Percentiles rank a stretch among this genome's conserved stretches.
Evolutionary conservation across 306 rosid genomes (phyloP).

Genomic region (Leucaena leucocephala): DNA sequence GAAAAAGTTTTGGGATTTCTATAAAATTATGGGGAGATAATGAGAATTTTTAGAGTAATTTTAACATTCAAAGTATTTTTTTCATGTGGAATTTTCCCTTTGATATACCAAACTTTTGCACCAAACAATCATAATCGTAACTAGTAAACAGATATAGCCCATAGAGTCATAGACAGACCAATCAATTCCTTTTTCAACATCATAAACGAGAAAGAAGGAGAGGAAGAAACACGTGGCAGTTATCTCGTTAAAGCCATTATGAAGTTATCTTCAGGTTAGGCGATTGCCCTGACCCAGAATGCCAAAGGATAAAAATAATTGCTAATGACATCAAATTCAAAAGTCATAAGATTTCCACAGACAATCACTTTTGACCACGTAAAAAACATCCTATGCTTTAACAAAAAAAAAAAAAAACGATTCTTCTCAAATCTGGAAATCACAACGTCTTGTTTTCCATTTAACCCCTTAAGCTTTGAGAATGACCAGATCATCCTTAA

Average conservation of each 20-base stretch:
- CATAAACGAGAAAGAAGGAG: conserved; percentile 13
- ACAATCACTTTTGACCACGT: conserved; percentile 9
- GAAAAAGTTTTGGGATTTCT: neutral
- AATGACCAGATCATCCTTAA: neutral
- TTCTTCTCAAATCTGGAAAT: conserved; percentile 4
- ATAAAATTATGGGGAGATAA: neutral
- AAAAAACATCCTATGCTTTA: neutral
- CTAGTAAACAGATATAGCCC: neutral
- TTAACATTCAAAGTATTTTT: neutral
- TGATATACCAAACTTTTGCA: neutral
- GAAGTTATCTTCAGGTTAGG: neutral
- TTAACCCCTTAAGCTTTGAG: neutral
- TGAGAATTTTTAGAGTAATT: neutral
- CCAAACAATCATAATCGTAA: neutral
- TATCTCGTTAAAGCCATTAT: neutral
- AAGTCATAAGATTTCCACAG: neutral
- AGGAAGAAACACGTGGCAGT: conserved; percentile 24
- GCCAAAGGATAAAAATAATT: neutral
- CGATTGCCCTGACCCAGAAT: conserved; percentile 12
- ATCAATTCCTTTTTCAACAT: conserved; percentile 17
- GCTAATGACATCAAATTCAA: neutral
- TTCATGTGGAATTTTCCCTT: neutral
- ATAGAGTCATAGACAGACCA: neutral
- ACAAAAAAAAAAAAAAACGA: neutral
- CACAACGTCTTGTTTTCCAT: neutral